Evolutionary conservation across 2,329 filamentous ascomycete genomes (phyloP), one percentile per base, ranked within the genome.

Genomic region (Pseudophaeomoniella oleicola): DNA sequence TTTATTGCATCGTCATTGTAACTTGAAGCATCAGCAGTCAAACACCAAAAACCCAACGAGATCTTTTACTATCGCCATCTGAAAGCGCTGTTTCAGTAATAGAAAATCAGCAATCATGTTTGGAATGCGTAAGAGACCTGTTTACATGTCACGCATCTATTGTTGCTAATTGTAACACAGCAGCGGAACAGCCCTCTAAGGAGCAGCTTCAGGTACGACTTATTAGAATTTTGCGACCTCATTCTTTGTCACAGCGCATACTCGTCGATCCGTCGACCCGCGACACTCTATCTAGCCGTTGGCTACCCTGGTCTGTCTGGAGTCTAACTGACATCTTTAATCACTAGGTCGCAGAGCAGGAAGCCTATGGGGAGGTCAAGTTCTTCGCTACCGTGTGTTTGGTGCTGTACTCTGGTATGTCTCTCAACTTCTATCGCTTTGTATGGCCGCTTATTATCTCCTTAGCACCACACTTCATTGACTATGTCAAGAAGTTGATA

Each of bases 321-420:
- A n/a, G n/a, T n/a, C n/a, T n/a, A n/a, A n/a, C n/a, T n/a, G n/a
- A n/a, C n/a, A n/a, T n/a, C n/a, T n/a, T n/a, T n/a, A n/a, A n/a
- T n/a, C n/a, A n/a, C 6, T 27, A 27, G 22, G 61, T 64, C 49
- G 65, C 64, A 50, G 72, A 77, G 55, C 55, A 63, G 31, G 60
- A 68, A 47, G 72, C 73, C 16, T 54, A 52, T 38, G 56, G 62
- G 45, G 70, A 70, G 32, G 60, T 78, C 47, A 66, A 68, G 51
- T 62, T 63, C 52, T 70, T 69, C 35, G 52, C 69, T 40, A 61
- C 62, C 32, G 64, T 67, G 37, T 71, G 69, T 46, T 53, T 71
- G 35, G 54, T 75, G 17, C 64, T 78, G 35, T 78, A 78, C 57
- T 62, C 78, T 35, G 75, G 74, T 78, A 66, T 44, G 72, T 51